A percentile compares a stretch with the other conserved stretches of the same genome.
phyloP scores from a whole-genome alignment of 768 basidiomycete species.

The Panus rudis region DNA sequence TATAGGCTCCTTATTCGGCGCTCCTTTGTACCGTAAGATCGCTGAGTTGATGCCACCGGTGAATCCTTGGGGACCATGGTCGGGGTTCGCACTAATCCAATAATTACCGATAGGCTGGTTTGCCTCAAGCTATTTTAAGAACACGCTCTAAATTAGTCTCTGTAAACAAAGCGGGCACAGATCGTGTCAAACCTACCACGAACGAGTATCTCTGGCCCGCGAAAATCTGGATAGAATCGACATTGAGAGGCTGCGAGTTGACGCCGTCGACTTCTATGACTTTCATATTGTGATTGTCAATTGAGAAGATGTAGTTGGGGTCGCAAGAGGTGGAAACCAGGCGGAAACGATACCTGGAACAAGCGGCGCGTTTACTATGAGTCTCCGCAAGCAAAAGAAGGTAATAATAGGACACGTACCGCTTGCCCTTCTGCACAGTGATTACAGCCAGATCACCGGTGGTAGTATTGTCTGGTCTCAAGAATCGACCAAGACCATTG shows the following conservation, averaged over 20 bases:
- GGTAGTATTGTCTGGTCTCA: slow-evolving; percentile 15
- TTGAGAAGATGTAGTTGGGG: slow-evolving; percentile 35
- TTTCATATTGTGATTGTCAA: slow-evolving; percentile 38
- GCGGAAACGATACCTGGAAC: slow-evolving; percentile 30
- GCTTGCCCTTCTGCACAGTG: slow-evolving; percentile 1
- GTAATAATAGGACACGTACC: slow-evolving; percentile 5
- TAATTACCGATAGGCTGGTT: slow-evolving; percentile 31
- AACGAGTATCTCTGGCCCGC: slow-evolving; percentile 49
- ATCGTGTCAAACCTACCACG: slow-evolving; percentile 23
- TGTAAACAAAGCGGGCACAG: neutral
- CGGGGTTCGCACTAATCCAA: slow-evolving; percentile 35
- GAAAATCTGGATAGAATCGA: slow-evolving; percentile 38
- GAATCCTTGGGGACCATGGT: slow-evolving; percentile 15
- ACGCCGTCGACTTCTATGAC: slow-evolving; percentile 43
- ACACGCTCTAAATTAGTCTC: slow-evolving; percentile 26
- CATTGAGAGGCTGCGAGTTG: slow-evolving; percentile 29
- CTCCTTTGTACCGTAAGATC: slow-evolving; percentile 43
- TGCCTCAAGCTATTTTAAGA: slow-evolving; percentile 14
- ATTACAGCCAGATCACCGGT: slow-evolving; percentile 3
- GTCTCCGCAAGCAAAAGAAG: neutral
- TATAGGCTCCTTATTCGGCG: slow-evolving; percentile 34
- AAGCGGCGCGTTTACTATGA: neutral
- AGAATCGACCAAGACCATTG: slow-evolving; percentile 5
- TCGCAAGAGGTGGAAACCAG: slow-evolving; percentile 40
- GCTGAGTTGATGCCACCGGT: slow-evolving; percentile 47